Evolutionary conservation across 495 filamentous ascomycete genomes (phyloP), one percentile per base, ranked within the genome.

Genomic region (Baudoinia panamericana): DNA sequence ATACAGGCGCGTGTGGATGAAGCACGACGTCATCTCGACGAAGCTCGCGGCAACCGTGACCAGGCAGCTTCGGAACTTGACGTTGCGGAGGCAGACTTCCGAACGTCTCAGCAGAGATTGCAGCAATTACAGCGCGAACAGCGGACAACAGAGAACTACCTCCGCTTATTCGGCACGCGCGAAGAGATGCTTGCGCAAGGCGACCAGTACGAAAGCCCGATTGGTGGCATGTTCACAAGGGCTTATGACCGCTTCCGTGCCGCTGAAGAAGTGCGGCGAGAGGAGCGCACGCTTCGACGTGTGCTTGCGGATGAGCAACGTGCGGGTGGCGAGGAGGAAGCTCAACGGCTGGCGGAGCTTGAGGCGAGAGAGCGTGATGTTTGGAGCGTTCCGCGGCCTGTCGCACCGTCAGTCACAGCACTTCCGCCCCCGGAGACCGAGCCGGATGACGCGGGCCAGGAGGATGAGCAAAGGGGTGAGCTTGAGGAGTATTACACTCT

Each of bases 121-220:
- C 45, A 57, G 32, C 48, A 43, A 25, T 30, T 56, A 16, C 47
- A 52, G 42, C 53, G 50, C n/a, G 53, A 56, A 30, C 50, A 52
- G 33, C 46, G 51, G 15, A 49, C 42, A 0, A 39, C 41, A 15
- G 56, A 63, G 28, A 52, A 58, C 30, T 48, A 56, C 27, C 43
- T 48, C 2, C 58, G 58, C 3, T 20, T 64, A 0, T 65, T 61
- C 36, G 63, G 63, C 11, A 62, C 52, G 4, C 37, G 62, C 10
- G 63, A 65, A 34, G 60, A 64, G 9, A 54, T 65, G 30, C 26
- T 50, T 11, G 46, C 51, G 4, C 45, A 60, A 27, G 53, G 51
- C 10, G 62, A 55, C n/a, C 50, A 58, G 21, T 64, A 64, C 37
- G 52, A 58, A 32, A 63, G 60, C 33, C 63, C 63, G 6, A 55